Evolutionary conservation across 371 early-diverging fungal species (phyloP).

Genomic region (Smittium culicis): DNA sequence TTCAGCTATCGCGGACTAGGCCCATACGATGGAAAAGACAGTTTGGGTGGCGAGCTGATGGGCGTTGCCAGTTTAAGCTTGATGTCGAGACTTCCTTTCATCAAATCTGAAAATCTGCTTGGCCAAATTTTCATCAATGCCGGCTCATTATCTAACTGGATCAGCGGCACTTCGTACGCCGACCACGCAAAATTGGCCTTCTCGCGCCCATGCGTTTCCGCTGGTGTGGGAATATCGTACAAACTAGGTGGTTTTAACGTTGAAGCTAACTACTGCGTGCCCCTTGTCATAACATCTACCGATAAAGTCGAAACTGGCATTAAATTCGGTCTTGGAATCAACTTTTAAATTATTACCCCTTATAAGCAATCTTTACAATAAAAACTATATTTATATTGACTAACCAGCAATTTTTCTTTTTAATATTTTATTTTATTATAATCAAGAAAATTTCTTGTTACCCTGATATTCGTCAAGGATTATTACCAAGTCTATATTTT

Average conservation of each 20-base stretch:
- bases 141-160: conserved; percentile 49
- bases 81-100: conserved; percentile 45
- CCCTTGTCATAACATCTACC: conserved; percentile 50
- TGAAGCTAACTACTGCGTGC: conserved; percentile 81
- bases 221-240: conserved; percentile 70
- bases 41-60: conserved; percentile 73
- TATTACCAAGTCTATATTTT: too few relatives aligned
- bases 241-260: conserved; percentile 70
- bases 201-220: conserved; percentile 45
- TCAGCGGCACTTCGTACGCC: not conserved
- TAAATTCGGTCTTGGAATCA: conserved; percentile 75
- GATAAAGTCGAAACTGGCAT: conserved; percentile 67
- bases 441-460: not conserved
- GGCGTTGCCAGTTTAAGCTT: conserved; percentile 71
- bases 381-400: too few relatives aligned
- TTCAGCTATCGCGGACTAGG: conserved; percentile 78
- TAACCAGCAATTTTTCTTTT: too few relatives aligned
- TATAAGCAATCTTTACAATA: conserved; percentile 14
- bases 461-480: too few relatives aligned
- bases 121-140: conserved; percentile 80
- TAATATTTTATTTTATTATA: too few relatives aligned
- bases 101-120: conserved; percentile 40
- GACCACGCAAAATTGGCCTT: conserved; percentile 15
- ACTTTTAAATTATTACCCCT: conserved; percentile 31
- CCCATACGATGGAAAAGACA: conserved; percentile 69